A percentile compares a stretch with the other conserved stretches of the same genome.
Conservation (phyloP, 768 basidiomycete species). For the Calvatia gigantea region DNA sequence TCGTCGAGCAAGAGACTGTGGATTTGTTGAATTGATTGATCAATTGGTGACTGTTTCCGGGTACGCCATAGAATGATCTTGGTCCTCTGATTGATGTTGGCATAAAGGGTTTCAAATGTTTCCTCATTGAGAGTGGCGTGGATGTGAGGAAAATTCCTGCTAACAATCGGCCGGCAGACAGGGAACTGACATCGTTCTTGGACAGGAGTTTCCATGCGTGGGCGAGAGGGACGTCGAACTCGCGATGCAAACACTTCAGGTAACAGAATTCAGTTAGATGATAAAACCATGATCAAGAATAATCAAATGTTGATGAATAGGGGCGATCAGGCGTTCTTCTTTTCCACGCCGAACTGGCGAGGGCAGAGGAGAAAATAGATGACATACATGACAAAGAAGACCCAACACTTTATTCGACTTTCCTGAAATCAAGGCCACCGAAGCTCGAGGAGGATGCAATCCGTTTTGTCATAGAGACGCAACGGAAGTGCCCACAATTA, state of each 20-base stretch:
- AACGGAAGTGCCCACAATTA: constrained; percentile 57
- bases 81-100: constrained; percentile 73
- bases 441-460: constrained; percentile 81
- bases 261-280: constrained; percentile 22
- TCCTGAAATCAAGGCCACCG: constrained; percentile 81
- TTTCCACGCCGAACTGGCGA: constrained; percentile 89
- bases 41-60: not conserved
- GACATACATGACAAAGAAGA: constrained; percentile 12
- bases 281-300: constrained; percentile 6
- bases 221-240: constrained; percentile 58
- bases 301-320: constrained; percentile 33
- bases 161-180: not conserved
- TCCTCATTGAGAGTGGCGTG: constrained; percentile 93
- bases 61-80: constrained; percentile 54
- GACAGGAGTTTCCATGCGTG: constrained; percentile 93
- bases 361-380: constrained; percentile 8
- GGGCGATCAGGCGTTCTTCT: constrained; percentile 67
- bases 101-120: constrained; percentile 96
- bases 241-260: constrained; percentile 78
- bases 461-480: constrained; percentile 65
- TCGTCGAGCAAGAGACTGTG: not conserved
- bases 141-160: constrained; percentile 61
- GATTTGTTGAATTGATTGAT: constrained; percentile 12
- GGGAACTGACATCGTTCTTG: constrained; percentile 10
- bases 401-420: constrained; percentile 72